These are phyloP conservation scores for Trifolium dubium DNA, from an alignment of 306 rosid species.

Conservation along the genomic window DNA sequence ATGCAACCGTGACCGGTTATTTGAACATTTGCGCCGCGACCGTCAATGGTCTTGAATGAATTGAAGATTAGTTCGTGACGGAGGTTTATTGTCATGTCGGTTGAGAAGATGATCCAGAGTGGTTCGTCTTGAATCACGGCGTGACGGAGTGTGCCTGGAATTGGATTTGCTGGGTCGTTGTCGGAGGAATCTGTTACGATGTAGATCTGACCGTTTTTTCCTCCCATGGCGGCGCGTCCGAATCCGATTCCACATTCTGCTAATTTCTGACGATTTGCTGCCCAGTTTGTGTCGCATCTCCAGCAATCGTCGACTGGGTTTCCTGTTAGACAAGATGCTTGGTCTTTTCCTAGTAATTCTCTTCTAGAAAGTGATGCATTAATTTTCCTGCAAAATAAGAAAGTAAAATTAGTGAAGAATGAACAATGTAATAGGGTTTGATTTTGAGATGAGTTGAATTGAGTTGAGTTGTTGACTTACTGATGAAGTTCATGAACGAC, in stretches of 20 bases:
- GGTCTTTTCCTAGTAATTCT: slow-evolving; percentile 52
- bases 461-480: slow-evolving; percentile 44
- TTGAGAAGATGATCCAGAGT: slow-evolving; percentile 80
- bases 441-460: too few relatives aligned
- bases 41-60: slow-evolving; percentile 90
- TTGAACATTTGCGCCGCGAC: slow-evolving; percentile 74
- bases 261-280: slow-evolving; percentile 66
- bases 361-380: slow-evolving; percentile 68
- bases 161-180: slow-evolving; percentile 66
- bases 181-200: slow-evolving; percentile 90
- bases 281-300: slow-evolving; percentile 79
- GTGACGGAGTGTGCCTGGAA: slow-evolving; percentile 92
- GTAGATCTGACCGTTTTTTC: slow-evolving; percentile 94
- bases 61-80: slow-evolving; percentile 82
- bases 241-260: slow-evolving; percentile 95
- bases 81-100: slow-evolving; percentile 77
- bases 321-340: slow-evolving; percentile 62
- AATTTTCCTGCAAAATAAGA: slow-evolving; percentile 59
- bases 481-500: slow-evolving; percentile 76
- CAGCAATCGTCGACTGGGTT: slow-evolving; percentile 97
- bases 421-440: not conserved
- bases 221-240: slow-evolving; percentile 81
- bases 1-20: slow-evolving; percentile 89
- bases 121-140: slow-evolving; percentile 92
- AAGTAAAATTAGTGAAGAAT: not conserved